These are phyloP conservation scores for Solanum pinnatisectum DNA, from an alignment of 257 asterid species.

Conservation along the genomic window DNA sequence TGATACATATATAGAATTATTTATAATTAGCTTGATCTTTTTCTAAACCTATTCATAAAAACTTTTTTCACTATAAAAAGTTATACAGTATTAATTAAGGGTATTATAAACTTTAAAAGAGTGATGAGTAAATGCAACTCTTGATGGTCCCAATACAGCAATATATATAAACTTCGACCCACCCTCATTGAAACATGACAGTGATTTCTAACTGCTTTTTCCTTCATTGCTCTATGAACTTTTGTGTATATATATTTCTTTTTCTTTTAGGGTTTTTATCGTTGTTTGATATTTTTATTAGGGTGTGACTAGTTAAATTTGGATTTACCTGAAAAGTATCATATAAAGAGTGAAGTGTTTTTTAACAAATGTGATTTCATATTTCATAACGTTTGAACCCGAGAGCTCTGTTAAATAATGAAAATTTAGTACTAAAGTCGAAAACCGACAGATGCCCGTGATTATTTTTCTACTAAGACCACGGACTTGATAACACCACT, in stretches of 20 bases:
- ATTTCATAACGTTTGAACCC: not conserved
- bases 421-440: not conserved
- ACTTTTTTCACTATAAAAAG: not conserved
- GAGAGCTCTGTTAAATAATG: not conserved
- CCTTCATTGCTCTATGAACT: not conserved
- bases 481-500: not conserved
- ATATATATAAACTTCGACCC: conserved; percentile 12
- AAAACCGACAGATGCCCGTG: not conserved
- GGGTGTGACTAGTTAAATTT: not conserved
- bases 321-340: not conserved
- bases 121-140: not conserved
- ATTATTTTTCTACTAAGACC: not conserved
- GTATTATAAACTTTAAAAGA: not conserved
- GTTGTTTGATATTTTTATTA: not conserved
- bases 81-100: not conserved
- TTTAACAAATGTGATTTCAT: not conserved
- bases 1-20: not conserved
- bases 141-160: conserved; percentile 19
- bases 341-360: not conserved
- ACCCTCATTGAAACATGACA: conserved; percentile 36
- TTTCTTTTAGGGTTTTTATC: not conserved
- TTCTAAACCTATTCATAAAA: not conserved
- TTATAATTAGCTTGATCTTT: not conserved
- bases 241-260: not conserved
- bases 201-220: conserved; percentile 23